phyloP scores from a whole-genome alignment of 495 filamentous ascomycete genomes.

The Lineolata rhizophorae region DNA sequence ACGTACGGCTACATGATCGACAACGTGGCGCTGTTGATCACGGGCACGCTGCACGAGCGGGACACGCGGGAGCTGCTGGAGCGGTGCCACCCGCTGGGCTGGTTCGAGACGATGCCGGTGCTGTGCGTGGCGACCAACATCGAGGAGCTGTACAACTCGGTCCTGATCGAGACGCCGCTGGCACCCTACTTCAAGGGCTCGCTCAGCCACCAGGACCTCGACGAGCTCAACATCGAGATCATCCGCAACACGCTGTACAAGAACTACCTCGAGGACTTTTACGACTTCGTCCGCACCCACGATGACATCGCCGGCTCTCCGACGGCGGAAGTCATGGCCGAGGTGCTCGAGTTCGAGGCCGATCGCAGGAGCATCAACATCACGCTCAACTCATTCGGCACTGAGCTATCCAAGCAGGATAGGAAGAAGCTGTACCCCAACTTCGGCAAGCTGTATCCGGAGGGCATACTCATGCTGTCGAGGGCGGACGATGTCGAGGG shows the following conservation, averaged over 20 bases:
- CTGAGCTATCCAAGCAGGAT: slow-evolving; percentile 82
- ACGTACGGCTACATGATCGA: slow-evolving; percentile 99
- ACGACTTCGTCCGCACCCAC: slow-evolving; percentile 71
- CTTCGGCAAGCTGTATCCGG: slow-evolving; percentile 78
- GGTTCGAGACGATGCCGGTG: slow-evolving; percentile 98
- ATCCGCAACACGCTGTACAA: slow-evolving; percentile 97
- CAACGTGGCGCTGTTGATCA: slow-evolving; percentile 95
- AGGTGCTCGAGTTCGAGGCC: slow-evolving; percentile 90
- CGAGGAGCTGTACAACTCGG: slow-evolving; percentile 95
- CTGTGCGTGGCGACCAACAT: slow-evolving; percentile 95
- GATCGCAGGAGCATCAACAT: slow-evolving; percentile 97
- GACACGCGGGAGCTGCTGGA: slow-evolving; percentile 92
- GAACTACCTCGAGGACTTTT: slow-evolving; percentile 97
- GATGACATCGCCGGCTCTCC: slow-evolving; percentile 70
- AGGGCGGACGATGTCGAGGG: slow-evolving; percentile 87
- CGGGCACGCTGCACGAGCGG: slow-evolving; percentile 89
- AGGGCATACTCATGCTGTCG: slow-evolving; percentile 89
- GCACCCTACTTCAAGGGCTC: slow-evolving; percentile 94
- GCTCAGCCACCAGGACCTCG: slow-evolving; percentile 82
- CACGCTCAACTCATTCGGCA: slow-evolving; percentile 96
- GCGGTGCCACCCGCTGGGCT: slow-evolving; percentile 87
- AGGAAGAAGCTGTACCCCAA: slow-evolving; percentile 89
- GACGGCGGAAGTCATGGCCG: slow-evolving; percentile 80
- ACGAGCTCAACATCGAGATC: slow-evolving; percentile 99
- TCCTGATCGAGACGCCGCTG: slow-evolving; percentile 87